Evolutionary conservation across 176 grass and related monocot genomes (phyloP).

Genomic region (Ensete glaucum): DNA sequence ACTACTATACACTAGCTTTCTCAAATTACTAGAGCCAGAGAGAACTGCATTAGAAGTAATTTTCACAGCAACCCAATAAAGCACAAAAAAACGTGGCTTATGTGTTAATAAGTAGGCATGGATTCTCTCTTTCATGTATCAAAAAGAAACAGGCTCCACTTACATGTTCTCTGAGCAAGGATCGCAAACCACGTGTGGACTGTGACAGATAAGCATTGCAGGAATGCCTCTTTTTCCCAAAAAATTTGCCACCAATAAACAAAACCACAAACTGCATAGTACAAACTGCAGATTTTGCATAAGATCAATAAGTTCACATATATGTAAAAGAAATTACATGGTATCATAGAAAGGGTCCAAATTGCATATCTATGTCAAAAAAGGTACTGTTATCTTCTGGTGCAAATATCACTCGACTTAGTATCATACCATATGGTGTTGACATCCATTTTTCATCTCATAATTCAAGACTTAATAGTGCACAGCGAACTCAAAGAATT

Average conservation of each 20-base stretch:
- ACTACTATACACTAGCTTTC: no score
- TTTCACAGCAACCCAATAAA: no score
- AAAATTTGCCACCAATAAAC: constrained; percentile 45
- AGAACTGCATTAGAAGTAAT: no score
- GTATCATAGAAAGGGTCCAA: no score
- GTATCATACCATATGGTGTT: background rate
- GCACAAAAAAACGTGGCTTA: no score
- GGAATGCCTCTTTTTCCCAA: constrained; percentile 41
- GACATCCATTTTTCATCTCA: background rate
- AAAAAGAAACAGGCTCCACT: background rate
- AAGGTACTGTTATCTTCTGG: no score
- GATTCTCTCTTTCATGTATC: background rate
- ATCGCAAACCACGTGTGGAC: constrained; percentile 70
- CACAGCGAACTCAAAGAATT: no score
- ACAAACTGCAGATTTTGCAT: constrained; percentile 36
- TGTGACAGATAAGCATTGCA: constrained; percentile 80
- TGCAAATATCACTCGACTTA: background rate
- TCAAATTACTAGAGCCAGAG: no score
- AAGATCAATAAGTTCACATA: background rate
- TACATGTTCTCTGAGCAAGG: constrained; percentile 79
- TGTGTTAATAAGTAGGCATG: no score
- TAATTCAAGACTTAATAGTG: no score
- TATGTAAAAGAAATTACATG: no score
- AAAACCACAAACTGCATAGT: constrained; percentile 83
- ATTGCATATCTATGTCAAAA: no score